Evolutionary conservation across 2,329 filamentous ascomycete species (phyloP).

Genomic region (Penicillium sp.): DNA sequence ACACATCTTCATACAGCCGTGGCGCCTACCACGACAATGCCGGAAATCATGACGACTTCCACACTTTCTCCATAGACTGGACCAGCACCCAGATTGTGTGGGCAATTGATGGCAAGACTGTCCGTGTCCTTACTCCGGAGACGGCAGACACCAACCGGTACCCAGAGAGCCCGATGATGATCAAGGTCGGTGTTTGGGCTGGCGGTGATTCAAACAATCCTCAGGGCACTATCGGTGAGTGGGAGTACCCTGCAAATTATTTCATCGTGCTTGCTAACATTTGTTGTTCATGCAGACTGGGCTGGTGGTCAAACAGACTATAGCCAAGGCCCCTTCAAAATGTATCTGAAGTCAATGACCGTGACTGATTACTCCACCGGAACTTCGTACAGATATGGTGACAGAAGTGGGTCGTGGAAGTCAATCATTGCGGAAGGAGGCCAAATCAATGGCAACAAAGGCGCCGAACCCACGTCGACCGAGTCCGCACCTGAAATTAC

Average conservation of each 20-base stretch:
- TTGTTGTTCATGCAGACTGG: slow-evolving; percentile 50
- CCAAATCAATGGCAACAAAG: slow-evolving; percentile 56
- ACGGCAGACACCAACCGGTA: slow-evolving; percentile 66
- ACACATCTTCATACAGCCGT: slow-evolving; percentile 75
- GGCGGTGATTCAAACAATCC: slow-evolving; percentile 76
- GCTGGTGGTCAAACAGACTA: slow-evolving; percentile 80
- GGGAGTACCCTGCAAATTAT: neutral
- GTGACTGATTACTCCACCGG: slow-evolving; percentile 92
- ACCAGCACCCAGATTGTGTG: slow-evolving; percentile 75
- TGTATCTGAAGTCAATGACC: slow-evolving; percentile 67
- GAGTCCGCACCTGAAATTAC: slow-evolving; percentile 54
- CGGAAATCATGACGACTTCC: slow-evolving; percentile 63
- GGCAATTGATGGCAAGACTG: slow-evolving; percentile 67
- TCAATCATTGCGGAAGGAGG: slow-evolving; percentile 78
- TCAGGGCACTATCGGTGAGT: slow-evolving; percentile 62
- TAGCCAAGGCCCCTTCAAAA: slow-evolving; percentile 69
- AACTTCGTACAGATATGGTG: slow-evolving; percentile 70
- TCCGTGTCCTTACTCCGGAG: slow-evolving; percentile 63
- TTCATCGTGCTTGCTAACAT: neutral
- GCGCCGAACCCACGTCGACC: slow-evolving; percentile 36
- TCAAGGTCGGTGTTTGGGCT: slow-evolving; percentile 87
- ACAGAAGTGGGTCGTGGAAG: slow-evolving; percentile 66
- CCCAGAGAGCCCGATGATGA: slow-evolving; percentile 88
- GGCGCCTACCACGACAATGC: slow-evolving; percentile 65
- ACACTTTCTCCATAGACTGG: slow-evolving; percentile 90